These are phyloP conservation scores for Colletotrichum tropicale DNA, from an alignment of 2,329 filamentous ascomycete genomes.

Conservation along the genomic window DNA sequence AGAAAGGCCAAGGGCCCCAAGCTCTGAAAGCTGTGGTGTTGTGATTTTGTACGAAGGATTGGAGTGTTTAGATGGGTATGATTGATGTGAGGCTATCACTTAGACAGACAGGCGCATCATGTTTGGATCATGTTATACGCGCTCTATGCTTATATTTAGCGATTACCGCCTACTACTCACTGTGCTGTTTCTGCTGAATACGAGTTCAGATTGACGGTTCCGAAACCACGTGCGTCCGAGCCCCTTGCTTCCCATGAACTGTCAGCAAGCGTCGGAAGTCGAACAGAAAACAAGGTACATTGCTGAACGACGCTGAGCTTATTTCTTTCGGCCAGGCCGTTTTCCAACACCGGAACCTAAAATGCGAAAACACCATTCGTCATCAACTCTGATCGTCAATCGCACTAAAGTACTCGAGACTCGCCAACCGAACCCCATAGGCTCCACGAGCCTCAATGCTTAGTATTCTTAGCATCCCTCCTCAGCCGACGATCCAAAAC, in stretches of 20 bases:
- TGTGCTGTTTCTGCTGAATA: background rate
- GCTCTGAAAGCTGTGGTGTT: conserved; percentile 37
- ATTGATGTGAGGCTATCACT: background rate
- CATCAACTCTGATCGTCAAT: background rate
- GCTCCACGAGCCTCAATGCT: background rate
- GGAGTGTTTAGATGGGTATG: background rate
- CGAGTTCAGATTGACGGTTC: background rate
- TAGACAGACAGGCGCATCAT: background rate
- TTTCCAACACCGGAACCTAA: background rate
- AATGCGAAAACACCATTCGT: background rate
- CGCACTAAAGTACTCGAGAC: background rate
- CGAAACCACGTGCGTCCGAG: background rate
- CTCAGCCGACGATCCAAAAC: background rate
- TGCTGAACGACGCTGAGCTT: background rate
- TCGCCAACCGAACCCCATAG: background rate
- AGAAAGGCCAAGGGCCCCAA: conserved; percentile 69
- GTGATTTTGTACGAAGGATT: background rate
- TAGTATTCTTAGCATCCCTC: background rate
- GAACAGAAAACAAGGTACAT: background rate
- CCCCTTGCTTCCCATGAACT: background rate
- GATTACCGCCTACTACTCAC: background rate
- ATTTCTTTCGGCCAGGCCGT: background rate
- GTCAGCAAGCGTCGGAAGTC: background rate
- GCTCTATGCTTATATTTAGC: conserved; percentile 4
- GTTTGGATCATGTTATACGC: background rate